Percentiles rank a stretch among this genome's conserved stretches.
phyloP scores from a whole-genome alignment of 2,329 filamentous ascomycete species.

The Botrytis byssoidea region DNA sequence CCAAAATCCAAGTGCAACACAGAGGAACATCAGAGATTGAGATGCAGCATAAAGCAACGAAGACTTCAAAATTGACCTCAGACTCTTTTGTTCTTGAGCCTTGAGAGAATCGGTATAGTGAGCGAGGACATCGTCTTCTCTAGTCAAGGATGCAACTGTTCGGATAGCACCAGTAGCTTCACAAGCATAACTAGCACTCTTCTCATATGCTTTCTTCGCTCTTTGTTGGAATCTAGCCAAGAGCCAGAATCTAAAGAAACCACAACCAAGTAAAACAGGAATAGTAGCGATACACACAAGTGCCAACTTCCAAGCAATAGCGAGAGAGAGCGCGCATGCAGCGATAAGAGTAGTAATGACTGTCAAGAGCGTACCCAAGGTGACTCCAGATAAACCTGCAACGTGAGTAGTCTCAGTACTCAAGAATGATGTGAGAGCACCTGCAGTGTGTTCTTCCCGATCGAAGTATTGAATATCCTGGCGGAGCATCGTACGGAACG shows the following conservation, averaged over 20 bases:
- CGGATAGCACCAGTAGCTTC: slow-evolving; percentile 93
- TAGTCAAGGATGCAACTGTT: slow-evolving; percentile 86
- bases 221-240: slow-evolving; percentile 75
- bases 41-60: slow-evolving; percentile 79
- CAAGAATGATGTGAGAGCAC: slow-evolving; percentile 83
- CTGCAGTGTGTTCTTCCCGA: slow-evolving; percentile 81
- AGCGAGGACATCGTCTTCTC: slow-evolving; percentile 75
- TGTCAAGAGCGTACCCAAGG: slow-evolving; percentile 81
- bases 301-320: slow-evolving; percentile 83
- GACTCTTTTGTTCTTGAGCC: slow-evolving; percentile 62
- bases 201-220: slow-evolving; percentile 75
- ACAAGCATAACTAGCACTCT: slow-evolving; percentile 82
- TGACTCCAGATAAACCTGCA: slow-evolving; percentile 82
- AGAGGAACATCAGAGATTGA: slow-evolving; percentile 80
- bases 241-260: slow-evolving; percentile 87
- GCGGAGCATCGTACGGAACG: slow-evolving; percentile 84
- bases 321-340: slow-evolving; percentile 67
- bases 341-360: slow-evolving; percentile 76
- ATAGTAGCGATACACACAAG: slow-evolving; percentile 78
- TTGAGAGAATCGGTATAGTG: slow-evolving; percentile 69
- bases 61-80: slow-evolving; percentile 73
- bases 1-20: slow-evolving; percentile 88
- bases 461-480: slow-evolving; percentile 95
- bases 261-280: slow-evolving; percentile 73
- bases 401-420: slow-evolving; percentile 88